Conservation (phyloP, 768 basidiomycete species). For the Gloeopeniophorella convolvens region DNA sequence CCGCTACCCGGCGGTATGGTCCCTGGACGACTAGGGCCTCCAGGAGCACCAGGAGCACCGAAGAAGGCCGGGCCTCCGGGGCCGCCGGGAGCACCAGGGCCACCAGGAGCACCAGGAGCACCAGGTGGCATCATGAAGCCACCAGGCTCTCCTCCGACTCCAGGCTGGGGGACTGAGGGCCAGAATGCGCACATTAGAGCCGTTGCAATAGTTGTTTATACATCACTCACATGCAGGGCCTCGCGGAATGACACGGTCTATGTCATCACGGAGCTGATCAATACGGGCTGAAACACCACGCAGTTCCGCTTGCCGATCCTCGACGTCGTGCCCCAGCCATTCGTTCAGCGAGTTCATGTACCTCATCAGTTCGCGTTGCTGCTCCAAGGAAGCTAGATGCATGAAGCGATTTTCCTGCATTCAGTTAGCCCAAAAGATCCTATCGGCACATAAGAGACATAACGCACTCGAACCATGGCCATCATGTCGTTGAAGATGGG, state of each 20-base stretch:
- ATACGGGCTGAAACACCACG: constrained; percentile 59
- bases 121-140: constrained; percentile 8
- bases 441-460: background rate
- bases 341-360: constrained; percentile 72
- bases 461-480: constrained; percentile 55
- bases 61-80: background rate
- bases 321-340: constrained; percentile 75
- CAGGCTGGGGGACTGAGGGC: constrained; percentile 3
- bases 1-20: background rate
- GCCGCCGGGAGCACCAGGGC: background rate
- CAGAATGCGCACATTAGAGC: constrained; percentile 14
- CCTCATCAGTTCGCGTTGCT: constrained; percentile 73
- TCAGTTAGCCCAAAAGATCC: constrained; percentile 7
- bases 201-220: too few species aligned
- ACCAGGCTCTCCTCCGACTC: background rate
- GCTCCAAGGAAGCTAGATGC: constrained; percentile 67
- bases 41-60: background rate
- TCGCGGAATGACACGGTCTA: constrained; percentile 33
- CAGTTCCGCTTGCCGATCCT: constrained; percentile 71
- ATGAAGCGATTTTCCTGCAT: constrained; percentile 68
- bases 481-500: constrained; percentile 61
- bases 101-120: constrained; percentile 2
- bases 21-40: background rate
- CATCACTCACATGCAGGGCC: constrained; percentile 3
- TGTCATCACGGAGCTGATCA: constrained; percentile 38